These are phyloP conservation scores for Alternaria sp. DNA, from an alignment of 2,329 filamentous ascomycete genomes.

Conservation along the genomic window DNA sequence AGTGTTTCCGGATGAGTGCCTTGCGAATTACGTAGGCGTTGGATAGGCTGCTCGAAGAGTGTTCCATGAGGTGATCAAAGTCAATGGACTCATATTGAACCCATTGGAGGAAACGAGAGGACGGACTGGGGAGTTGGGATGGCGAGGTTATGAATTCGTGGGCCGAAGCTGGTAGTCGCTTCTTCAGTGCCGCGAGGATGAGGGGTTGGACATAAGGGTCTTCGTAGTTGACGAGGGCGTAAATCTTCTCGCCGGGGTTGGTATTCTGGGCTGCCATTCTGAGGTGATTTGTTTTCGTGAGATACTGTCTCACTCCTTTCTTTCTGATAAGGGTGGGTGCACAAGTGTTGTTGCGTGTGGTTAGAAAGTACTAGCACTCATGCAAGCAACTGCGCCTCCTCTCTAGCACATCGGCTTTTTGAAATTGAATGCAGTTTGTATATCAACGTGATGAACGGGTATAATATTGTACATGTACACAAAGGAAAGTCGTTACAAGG, in stretches of 20 bases:
- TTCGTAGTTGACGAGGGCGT: constrained; percentile 83
- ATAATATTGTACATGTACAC: constrained; percentile 24
- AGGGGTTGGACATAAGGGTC: constrained; percentile 90
- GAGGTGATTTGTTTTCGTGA: neutral
- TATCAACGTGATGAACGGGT: constrained; percentile 5
- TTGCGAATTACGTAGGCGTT: constrained; percentile 97
- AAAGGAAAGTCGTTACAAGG: constrained; percentile 33
- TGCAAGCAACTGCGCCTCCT: neutral
- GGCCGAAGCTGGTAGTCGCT: constrained; percentile 64
- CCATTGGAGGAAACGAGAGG: constrained; percentile 74
- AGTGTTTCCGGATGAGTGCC: constrained; percentile 95
- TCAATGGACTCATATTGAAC: constrained; percentile 87
- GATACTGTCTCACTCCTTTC: neutral
- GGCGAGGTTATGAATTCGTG: constrained; percentile 66
- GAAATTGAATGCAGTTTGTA: neutral
- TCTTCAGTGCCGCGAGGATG: constrained; percentile 75
- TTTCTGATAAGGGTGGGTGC: too few relatives aligned
- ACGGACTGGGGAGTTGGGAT: constrained; percentile 57
- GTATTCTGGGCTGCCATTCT: neutral
- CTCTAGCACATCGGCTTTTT: neutral
- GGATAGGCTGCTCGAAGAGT: constrained; percentile 71
- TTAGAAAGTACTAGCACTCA: neutral
- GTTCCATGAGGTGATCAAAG: constrained; percentile 75
- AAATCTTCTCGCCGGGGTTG: constrained; percentile 52
- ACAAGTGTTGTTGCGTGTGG: neutral